phyloP scores from a whole-genome alignment of 345 rosid species.

The Abelmoschus esculentus region DNA sequence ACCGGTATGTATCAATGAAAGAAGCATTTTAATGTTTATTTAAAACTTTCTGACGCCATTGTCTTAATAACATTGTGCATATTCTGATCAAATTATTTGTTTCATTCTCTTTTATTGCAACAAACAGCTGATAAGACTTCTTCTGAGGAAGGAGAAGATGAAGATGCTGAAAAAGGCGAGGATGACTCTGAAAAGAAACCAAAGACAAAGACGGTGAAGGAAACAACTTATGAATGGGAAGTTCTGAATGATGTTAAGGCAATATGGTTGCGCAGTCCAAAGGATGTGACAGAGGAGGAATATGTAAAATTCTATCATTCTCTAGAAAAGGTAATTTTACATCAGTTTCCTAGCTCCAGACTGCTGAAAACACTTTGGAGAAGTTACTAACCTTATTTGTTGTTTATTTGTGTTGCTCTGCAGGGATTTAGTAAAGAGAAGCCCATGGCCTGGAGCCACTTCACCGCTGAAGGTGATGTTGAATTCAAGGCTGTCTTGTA shows the following conservation, averaged over 20 bases:
- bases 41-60: background rate
- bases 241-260: constrained; percentile 93
- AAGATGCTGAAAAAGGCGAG: constrained; percentile 52
- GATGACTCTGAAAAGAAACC: constrained; percentile 71
- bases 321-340: constrained; percentile 62
- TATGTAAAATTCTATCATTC: constrained; percentile 82
- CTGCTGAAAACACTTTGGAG: background rate
- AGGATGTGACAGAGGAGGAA: constrained; percentile 90
- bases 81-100: background rate
- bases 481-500: constrained; percentile 90
- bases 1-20: constrained; percentile 35
- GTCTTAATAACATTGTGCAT: background rate
- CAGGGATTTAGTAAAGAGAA: constrained; percentile 87
- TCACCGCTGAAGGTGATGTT: constrained; percentile 95
- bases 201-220: constrained; percentile 74
- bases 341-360: background rate
- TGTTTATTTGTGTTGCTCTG: constrained; percentile 12
- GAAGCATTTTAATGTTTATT: background rate
- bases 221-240: constrained; percentile 85
- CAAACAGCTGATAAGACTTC: constrained; percentile 46
- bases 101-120: constrained; percentile 12
- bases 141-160: constrained; percentile 53
- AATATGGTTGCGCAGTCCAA: constrained; percentile 93
- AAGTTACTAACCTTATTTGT: background rate
- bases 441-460: constrained; percentile 93